Conservation (phyloP, 768 basidiomycete species). For the Fomitopsis pulvina region DNA sequence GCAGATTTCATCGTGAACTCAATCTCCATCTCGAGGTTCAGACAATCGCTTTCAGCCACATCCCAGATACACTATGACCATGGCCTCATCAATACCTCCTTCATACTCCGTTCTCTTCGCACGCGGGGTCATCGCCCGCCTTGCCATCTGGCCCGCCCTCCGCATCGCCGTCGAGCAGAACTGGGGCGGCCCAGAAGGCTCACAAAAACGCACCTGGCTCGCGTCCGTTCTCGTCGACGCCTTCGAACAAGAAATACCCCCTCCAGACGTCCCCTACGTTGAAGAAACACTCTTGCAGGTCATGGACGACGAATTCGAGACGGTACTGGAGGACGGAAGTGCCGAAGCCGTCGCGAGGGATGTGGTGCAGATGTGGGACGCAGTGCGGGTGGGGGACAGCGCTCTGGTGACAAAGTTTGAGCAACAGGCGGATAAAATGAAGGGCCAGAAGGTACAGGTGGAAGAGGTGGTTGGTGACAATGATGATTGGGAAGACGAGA, state of each 20-base stretch:
- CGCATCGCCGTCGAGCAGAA: slow-evolving; percentile 77
- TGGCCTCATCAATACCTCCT: slow-evolving; percentile 27
- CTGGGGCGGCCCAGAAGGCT: slow-evolving; percentile 79
- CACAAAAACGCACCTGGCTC: slow-evolving; percentile 77
- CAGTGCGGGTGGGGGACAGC: slow-evolving; percentile 37
- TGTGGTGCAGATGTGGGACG: slow-evolving; percentile 63
- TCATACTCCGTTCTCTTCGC: slow-evolving; percentile 68
- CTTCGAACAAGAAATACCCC: slow-evolving; percentile 47
- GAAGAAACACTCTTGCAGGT: slow-evolving; percentile 79
- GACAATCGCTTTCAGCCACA: too few species aligned
- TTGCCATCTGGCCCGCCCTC: slow-evolving; percentile 80
- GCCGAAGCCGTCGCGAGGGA: slow-evolving; percentile 68
- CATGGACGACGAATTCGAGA: slow-evolving; percentile 85
- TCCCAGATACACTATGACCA: slow-evolving; percentile 10
- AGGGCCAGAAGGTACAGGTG: slow-evolving; percentile 48
- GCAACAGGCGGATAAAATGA: slow-evolving; percentile 47
- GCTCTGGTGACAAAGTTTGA: slow-evolving; percentile 57
- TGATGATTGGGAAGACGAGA: slow-evolving; percentile 42
- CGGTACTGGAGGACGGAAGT: slow-evolving; percentile 78
- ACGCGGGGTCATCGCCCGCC: slow-evolving; percentile 75
- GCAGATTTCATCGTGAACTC: background rate
- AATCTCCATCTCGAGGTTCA: too few species aligned
- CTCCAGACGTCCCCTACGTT: slow-evolving; percentile 67
- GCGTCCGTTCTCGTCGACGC: slow-evolving; percentile 76
- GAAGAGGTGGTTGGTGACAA: slow-evolving; percentile 36